Conservation (phyloP, 2,329 filamentous ascomycete genomes). For the Pseudopyrenochaeta lycopersici region DNA sequence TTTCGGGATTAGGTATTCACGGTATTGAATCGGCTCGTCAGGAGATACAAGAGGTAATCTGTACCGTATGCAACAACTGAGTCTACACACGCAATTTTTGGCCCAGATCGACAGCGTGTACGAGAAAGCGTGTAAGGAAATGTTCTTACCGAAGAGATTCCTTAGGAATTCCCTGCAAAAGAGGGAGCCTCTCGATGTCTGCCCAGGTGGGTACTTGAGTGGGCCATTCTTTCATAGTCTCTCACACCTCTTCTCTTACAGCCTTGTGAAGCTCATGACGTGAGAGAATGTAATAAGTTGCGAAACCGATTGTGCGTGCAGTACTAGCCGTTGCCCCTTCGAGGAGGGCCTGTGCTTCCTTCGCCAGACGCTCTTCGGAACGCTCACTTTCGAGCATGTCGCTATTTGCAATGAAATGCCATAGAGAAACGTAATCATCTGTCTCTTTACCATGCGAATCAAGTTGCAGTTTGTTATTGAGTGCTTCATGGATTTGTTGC, state of each 20-base stretch:
- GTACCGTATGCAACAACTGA: no score
- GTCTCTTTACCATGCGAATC: not conserved
- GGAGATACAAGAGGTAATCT: no score
- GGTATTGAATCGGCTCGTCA: no score
- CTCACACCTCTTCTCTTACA: slow-evolving; percentile 7
- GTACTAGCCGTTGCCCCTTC: slow-evolving; percentile 14
- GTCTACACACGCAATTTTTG: no score
- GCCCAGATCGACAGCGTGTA: no score
- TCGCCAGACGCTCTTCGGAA: slow-evolving; percentile 21
- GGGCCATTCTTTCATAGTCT: slow-evolving; percentile 10
- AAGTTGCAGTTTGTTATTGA: not conserved
- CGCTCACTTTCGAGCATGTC: slow-evolving; percentile 21
- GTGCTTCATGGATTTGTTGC: slow-evolving; percentile 1
- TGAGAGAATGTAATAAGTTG: slow-evolving; percentile 11
- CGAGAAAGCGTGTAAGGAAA: no score
- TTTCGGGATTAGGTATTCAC: no score
- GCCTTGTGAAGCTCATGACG: not conserved
- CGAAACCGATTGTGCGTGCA: slow-evolving; percentile 9
- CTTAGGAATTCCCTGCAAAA: slow-evolving; percentile 14
- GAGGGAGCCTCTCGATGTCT: slow-evolving; percentile 18
- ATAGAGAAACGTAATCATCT: slow-evolving; percentile 25
- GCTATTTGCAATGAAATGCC: slow-evolving; percentile 38
- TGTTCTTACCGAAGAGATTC: no score
- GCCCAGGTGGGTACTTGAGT: not conserved
- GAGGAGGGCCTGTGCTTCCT: slow-evolving; percentile 34